Evolutionary conservation across 176 grass and related monocot species (phyloP).

Genomic region (Zizania latifolia): DNA sequence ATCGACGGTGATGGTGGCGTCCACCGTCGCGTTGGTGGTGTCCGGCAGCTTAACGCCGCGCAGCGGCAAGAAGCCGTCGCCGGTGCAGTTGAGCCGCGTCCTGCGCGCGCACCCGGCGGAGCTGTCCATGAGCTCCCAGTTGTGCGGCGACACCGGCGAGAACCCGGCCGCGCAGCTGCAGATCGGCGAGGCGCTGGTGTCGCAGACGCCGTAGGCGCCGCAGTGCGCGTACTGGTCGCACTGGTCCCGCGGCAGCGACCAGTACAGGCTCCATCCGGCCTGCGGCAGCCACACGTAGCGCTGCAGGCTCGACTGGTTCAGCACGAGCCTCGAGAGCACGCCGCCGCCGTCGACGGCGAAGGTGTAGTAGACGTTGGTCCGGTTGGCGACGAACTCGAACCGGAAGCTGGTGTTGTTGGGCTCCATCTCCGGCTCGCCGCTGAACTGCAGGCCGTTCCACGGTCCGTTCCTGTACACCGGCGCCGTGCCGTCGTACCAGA

Average conservation of each 20-base stretch:
- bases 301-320: constrained; percentile 47
- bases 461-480: constrained; percentile 49
- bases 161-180: too few relatives aligned
- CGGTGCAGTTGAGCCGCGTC: constrained; percentile 46
- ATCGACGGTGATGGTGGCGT: constrained; percentile 35
- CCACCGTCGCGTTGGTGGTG: constrained; percentile 46
- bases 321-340: constrained; percentile 51
- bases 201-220: constrained; percentile 61
- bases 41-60: constrained; percentile 62
- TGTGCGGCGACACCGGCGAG: too few relatives aligned
- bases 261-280: constrained; percentile 51
- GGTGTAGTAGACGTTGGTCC: constrained; percentile 51
- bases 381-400: constrained; percentile 52
- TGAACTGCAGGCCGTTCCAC: constrained; percentile 67
- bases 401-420: constrained; percentile 33
- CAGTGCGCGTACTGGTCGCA: constrained; percentile 66
- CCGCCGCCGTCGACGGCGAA: not conserved
- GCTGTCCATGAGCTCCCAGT: too few relatives aligned
- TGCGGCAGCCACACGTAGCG: constrained; percentile 46
- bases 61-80: constrained; percentile 51
- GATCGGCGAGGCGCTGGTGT: too few relatives aligned
- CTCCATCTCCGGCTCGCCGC: constrained; percentile 61
- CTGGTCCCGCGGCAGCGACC: constrained; percentile 59
- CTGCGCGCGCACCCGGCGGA: constrained; percentile 48
- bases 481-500: not conserved